Evolutionary conservation across 371 early-diverging fungal species (phyloP).

Genomic region (Zopfochytrium polystomum): DNA sequence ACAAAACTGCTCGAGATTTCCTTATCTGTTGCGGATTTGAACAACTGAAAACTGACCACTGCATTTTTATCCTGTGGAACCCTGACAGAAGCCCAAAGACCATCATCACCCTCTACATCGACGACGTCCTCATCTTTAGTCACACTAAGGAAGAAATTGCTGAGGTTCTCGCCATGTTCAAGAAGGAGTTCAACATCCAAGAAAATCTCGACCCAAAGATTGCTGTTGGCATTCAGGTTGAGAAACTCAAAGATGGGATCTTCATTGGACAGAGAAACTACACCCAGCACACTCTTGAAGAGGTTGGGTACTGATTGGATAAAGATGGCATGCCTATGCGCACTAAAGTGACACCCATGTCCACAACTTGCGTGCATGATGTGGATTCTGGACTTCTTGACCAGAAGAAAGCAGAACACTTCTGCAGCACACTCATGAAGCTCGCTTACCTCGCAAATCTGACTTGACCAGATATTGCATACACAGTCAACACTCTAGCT

Average conservation of each 20-base stretch:
- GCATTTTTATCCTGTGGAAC: conserved; percentile 3
- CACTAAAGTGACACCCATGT: conserved; percentile 16
- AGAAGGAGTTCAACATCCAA: conserved; percentile 6
- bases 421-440: not conserved
- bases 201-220: not conserved
- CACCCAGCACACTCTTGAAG: no score
- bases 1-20: not conserved
- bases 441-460: conserved; percentile 16
- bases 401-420: not conserved
- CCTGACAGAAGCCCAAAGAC: not conserved
- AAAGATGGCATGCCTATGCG: conserved; percentile 1
- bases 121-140: conserved; percentile 12
- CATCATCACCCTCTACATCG: conserved; percentile 10
- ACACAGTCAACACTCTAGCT: conserved; percentile 14
- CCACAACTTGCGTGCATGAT: conserved; percentile 9
- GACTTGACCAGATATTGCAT: conserved; percentile 10
- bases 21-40: conserved; percentile 3
- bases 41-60: conserved; percentile 7
- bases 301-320: conserved; percentile 3
- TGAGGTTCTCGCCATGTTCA: not conserved
- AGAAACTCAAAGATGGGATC: no score
- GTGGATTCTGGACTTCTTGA: not conserved
- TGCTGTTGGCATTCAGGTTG: no score
- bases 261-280: no score
- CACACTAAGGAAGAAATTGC: not conserved